Evolutionary conservation across 2,329 filamentous ascomycete genomes (phyloP), one percentile per base, ranked within the genome.

Genomic region (Nectriaceae sp.): DNA sequence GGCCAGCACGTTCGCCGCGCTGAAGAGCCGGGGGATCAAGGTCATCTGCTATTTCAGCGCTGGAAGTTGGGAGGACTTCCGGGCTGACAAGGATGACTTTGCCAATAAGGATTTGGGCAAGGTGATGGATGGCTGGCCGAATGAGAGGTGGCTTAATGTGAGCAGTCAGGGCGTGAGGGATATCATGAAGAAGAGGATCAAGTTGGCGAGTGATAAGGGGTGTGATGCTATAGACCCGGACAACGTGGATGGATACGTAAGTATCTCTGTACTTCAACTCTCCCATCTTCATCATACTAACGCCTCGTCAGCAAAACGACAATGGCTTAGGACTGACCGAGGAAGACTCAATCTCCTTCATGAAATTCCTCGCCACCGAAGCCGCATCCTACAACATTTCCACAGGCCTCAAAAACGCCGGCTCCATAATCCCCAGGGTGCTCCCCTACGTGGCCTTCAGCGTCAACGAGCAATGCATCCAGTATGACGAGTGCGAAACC

Each of bases 41-140:
- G 80, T 89, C 45, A 84, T 90, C 49, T 90, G 87, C 72, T 90
- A 90, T 69, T 90, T 90, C 70, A 86, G 82, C 43, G 85, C 84
- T 0, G 87, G 87, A 1, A 85, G 81, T 6, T 88, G 79, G 57
- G 87, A 90, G 66, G 64, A 82, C 43, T 82, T 77, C 71, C 76
- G 87, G 3, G 67, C 75, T 1, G 87, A 90, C 62, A 74, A 75
- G 16, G 62, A 61, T 22, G 58, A 78, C 4, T 89, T 89, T 61
- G 61, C 70, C 6, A 53, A 71, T 2, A 64, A 67, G 0, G 86
- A 89, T 55, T 64, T 83, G 36, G 87, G 86, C 18, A 74, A 75
- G 3, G 66, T 68, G 5, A 69, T 90, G 4, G 73, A 81, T 11
- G 85, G 80, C 4, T 90, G 87, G 86, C 73, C 73, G 0, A 80